Conservation (phyloP, 208 protist genomes). For the Endotrypanum monterogeii region DNA sequence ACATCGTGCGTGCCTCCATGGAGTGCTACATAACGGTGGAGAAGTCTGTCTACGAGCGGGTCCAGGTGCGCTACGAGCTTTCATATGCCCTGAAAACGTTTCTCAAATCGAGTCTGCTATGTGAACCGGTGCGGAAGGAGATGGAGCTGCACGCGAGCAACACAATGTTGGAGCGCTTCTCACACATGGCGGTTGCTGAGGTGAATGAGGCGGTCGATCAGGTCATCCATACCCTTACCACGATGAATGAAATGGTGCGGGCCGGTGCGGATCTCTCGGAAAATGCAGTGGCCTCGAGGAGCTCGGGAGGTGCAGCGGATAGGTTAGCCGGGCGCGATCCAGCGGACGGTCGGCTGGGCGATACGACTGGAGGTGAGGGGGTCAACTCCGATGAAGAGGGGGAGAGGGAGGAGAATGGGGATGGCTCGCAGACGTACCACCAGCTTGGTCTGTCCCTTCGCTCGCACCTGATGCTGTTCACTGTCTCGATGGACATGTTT, state of each 20-base stretch:
- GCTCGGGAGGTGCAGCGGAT: background rate
- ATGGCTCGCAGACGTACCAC: slow-evolving; percentile 71
- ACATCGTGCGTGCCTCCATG: slow-evolving; percentile 85
- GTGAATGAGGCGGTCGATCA: slow-evolving; percentile 86
- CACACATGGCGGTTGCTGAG: slow-evolving; percentile 89
- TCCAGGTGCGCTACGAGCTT: slow-evolving; percentile 85
- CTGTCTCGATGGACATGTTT: slow-evolving; percentile 84
- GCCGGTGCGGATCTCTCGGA: slow-evolving; percentile 66
- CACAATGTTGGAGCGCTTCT: slow-evolving; percentile 84
- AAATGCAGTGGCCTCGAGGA: slow-evolving; percentile 35
- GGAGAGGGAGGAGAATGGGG: slow-evolving; percentile 39
- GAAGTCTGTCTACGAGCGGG: slow-evolving; percentile 83
- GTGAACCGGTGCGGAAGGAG: slow-evolving; percentile 70
- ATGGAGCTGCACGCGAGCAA: slow-evolving; percentile 67
- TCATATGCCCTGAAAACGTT: slow-evolving; percentile 78
- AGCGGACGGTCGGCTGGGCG: background rate
- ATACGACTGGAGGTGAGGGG: background rate
- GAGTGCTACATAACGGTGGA: slow-evolving; percentile 91
- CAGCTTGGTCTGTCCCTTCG: slow-evolving; percentile 70
- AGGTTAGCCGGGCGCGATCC: slow-evolving; percentile 11
- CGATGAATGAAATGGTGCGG: slow-evolving; percentile 82
- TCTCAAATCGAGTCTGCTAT: slow-evolving; percentile 66
- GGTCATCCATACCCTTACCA: slow-evolving; percentile 76
- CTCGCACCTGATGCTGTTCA: slow-evolving; percentile 76
- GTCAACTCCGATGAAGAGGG: slow-evolving; percentile 10